Evolutionary conservation across 495 filamentous ascomycete species (phyloP).

Genomic region (Jackrogersella multiformis): DNA sequence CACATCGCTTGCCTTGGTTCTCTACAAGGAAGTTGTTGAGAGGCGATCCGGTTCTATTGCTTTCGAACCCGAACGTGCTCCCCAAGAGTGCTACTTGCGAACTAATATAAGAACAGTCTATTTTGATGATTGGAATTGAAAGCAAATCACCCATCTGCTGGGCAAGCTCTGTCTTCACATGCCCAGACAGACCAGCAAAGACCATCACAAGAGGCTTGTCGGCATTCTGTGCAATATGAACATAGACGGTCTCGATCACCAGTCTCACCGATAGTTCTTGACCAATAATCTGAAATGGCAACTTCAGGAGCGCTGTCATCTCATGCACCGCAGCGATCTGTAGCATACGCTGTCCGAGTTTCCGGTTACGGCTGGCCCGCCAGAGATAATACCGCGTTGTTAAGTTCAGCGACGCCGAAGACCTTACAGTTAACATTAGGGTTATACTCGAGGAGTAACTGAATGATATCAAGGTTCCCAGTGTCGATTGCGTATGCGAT

Average conservation of each 20-base stretch:
- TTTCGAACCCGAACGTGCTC: constrained; percentile 41
- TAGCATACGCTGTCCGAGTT: constrained; percentile 41
- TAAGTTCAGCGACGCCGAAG: constrained; percentile 46
- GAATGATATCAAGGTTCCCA: constrained; percentile 13
- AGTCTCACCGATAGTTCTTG: constrained; percentile 48
- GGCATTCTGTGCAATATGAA: constrained; percentile 38
- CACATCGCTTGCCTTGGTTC: constrained; percentile 47
- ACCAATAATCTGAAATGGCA: constrained; percentile 56
- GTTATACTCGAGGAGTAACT: constrained; percentile 22
- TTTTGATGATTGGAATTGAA: constrained; percentile 42
- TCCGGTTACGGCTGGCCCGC: constrained; percentile 37
- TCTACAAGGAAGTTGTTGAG: constrained; percentile 60
- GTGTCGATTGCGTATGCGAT: constrained; percentile 23
- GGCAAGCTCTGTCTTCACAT: constrained; percentile 63
- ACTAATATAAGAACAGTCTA: constrained; percentile 54
- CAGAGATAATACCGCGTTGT: constrained; percentile 55
- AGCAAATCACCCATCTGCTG: constrained; percentile 52
- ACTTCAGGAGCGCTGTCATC: constrained; percentile 44
- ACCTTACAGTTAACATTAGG: constrained; percentile 17
- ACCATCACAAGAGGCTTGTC: constrained; percentile 50
- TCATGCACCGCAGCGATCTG: constrained; percentile 46
- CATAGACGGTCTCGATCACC: constrained; percentile 44
- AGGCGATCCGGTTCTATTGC: constrained; percentile 48
- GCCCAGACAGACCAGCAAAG: constrained; percentile 59
- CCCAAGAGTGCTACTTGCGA: constrained; percentile 43